Base-by-base conservation (phyloP, 257 asterid species). In the Primulina tabacum region DNA sequence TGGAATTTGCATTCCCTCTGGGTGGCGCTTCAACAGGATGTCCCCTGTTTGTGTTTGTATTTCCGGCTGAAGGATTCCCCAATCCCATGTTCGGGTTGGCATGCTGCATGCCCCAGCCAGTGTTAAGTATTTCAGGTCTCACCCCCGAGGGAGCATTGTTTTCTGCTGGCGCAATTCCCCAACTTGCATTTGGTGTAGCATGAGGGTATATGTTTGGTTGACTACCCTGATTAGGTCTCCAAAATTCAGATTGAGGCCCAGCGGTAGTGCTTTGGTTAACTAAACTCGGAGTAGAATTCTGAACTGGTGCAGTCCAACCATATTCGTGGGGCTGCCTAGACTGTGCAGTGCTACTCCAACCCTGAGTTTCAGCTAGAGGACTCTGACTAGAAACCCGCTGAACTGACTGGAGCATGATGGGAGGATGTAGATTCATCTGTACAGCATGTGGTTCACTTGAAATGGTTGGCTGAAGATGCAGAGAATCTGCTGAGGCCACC, bases 21-120 rank as follows among this genome's bases (percentile, higher is more conserved):
- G 59, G 86, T 69, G 55, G 55, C 2, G 55, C 55, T 12, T 75
- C 95, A 83, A 83, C 79, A 58, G 80, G 52, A 6, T 90, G 82
- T 17, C 61, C 86, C 96, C 92, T 85, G 53, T 72, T 85, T 76
- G 78, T 72, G 70, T 84, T 91, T 14, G 84, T 67, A 67, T 72
- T 69, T 18, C 73, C 82, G 30, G 87, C 81, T 10, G 72, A 68
- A 1, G 84, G 83, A 70, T 87, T 88, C 65, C 64, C 87, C 93
- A 96, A 87, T 18, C 94, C 89, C 84, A 80, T 77, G 78, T 87
- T 89, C 12, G 84, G 87, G 73, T 74, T 88, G 26, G 85, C 76
- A 61, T 69, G 95, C 83, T 84, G 43, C 34, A 84, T 11, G 2
- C 83, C 85, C 98, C 98, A 92, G n/a, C 88, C 91, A 17, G 68